Evolutionary conservation across 2,329 filamentous ascomycete genomes (phyloP), one percentile per base, ranked within the genome.

Genomic region (Fusarium succisae): DNA sequence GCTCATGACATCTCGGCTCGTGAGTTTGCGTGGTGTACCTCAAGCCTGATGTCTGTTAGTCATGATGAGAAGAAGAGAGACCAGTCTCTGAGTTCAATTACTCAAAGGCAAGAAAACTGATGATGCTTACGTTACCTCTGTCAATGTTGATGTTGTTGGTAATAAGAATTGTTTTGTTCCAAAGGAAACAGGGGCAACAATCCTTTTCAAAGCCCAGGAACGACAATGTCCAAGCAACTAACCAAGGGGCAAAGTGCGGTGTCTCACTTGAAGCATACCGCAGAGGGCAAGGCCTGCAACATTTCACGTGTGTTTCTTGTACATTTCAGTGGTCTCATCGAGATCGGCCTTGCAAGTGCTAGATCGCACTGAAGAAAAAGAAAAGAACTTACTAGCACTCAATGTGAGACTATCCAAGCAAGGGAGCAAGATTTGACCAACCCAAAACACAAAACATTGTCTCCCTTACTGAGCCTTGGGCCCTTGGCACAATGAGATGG

Each of bases 381-480:
- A 15, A 45, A 45, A 41, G 45, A 44, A 22, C n/a, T 5, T 20
- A 8, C 14, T 28, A 32, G 12, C 15, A 26, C n/a, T n/a, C 13
- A 9, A n/a, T 22, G 32, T 54, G 32, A 48, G 54, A 35, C 28
- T 26, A 10, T 43, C 15, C 14, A 72, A 50, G 71, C 30, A 74
- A 74, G 71, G 71, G 71, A 72, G 57, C 18, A 15, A 45, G 20
- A 28, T 45, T 48, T 50, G 32, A 18, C 48, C 44, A 41, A 20
- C 50, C 35, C 38, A 53, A 30, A 55, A 22, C 15, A 45, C 24
- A 44, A 47, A 53, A 73, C 57, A 62, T 51, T 58, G 64, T 35
- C 58, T 74, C 71, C 71, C 70, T 73, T 71, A 47, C 57, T 18
- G 26, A 30, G 38, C 48, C 70, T 74, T 72, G 45, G 26, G 26